Evolutionary conservation across 345 rosid species (phyloP).

Genomic region (Moringa oleifera): DNA sequence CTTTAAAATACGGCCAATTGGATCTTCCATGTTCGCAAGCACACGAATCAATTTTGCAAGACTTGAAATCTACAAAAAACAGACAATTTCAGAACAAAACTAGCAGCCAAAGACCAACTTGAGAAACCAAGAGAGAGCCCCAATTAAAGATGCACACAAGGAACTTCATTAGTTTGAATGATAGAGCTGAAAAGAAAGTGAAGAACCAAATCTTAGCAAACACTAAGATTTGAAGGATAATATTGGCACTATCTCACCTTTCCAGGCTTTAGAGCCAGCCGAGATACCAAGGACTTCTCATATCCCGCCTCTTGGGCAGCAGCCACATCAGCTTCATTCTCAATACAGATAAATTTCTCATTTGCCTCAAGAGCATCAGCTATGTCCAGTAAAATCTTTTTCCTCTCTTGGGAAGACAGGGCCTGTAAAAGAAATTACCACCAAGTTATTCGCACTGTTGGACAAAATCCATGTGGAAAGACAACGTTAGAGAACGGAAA

Average conservation of each 20-base stretch:
- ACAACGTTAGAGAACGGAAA: slow-evolving; percentile 2
- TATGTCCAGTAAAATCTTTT: slow-evolving; percentile 60
- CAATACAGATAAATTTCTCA: slow-evolving; percentile 48
- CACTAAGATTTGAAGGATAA: too few relatives aligned
- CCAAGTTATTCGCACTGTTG: slow-evolving; percentile 7
- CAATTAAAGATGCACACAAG: not conserved
- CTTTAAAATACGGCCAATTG: slow-evolving; percentile 77
- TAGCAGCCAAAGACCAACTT: not conserved
- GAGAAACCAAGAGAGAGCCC: not conserved
- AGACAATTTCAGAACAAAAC: slow-evolving; percentile 8
- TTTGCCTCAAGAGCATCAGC: slow-evolving; percentile 88
- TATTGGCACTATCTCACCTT: slow-evolving; percentile 36
- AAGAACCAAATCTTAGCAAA: slow-evolving; percentile 2
- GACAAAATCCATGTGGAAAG: slow-evolving; percentile 3
- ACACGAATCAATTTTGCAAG: slow-evolving; percentile 74
- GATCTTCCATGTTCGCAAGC: slow-evolving; percentile 95
- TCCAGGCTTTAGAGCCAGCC: slow-evolving; percentile 77
- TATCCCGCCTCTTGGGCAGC: slow-evolving; percentile 73
- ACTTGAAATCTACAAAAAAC: slow-evolving; percentile 51
- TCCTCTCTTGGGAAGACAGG: slow-evolving; percentile 68
- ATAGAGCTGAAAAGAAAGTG: slow-evolving; percentile 1
- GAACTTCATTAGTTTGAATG: not conserved
- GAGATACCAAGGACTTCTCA: slow-evolving; percentile 72
- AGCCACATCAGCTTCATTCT: slow-evolving; percentile 83
- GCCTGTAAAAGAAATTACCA: slow-evolving; percentile 39